Evolutionary conservation across 208 protist genomes (phyloP).

Genomic region (Leishmania gerbilli): DNA sequence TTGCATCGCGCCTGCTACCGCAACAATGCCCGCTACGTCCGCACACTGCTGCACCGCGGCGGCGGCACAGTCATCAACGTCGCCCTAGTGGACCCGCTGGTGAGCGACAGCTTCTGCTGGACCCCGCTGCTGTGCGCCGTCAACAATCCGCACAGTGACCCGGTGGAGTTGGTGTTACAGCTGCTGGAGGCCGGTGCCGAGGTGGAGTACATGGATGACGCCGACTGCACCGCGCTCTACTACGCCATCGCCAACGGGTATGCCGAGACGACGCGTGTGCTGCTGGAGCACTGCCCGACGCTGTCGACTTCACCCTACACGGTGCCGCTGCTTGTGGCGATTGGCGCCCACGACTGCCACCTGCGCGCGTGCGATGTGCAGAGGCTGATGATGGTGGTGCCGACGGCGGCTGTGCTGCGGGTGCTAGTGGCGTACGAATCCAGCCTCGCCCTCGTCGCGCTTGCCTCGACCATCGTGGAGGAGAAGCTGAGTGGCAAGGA

Average conservation of each 20-base stretch:
- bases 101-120: slow-evolving; percentile 65
- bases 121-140: slow-evolving; percentile 88
- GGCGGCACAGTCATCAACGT: slow-evolving; percentile 77
- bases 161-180: slow-evolving; percentile 66
- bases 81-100: slow-evolving; percentile 54
- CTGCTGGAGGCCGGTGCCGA: slow-evolving; percentile 76
- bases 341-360: slow-evolving; percentile 79
- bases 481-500: slow-evolving; percentile 65
- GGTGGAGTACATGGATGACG: slow-evolving; percentile 66
- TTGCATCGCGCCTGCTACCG: slow-evolving; percentile 89
- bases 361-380: slow-evolving; percentile 66
- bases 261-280: slow-evolving; percentile 44
- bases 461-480: slow-evolving; percentile 64
- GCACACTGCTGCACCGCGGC: slow-evolving; percentile 74
- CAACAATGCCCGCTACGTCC: slow-evolving; percentile 86
- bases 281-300: slow-evolving; percentile 63
- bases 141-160: slow-evolving; percentile 88
- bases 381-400: slow-evolving; percentile 64
- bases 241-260: slow-evolving; percentile 93
- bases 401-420: slow-evolving; percentile 50
- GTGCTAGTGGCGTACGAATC: slow-evolving; percentile 50
- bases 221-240: slow-evolving; percentile 82
- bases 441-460: slow-evolving; percentile 43
- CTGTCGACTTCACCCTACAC: slow-evolving; percentile 61
- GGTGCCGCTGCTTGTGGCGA: slow-evolving; percentile 66